phyloP scores from a whole-genome alignment of 2,329 filamentous ascomycete genomes.

The Podosphaera fusca region DNA sequence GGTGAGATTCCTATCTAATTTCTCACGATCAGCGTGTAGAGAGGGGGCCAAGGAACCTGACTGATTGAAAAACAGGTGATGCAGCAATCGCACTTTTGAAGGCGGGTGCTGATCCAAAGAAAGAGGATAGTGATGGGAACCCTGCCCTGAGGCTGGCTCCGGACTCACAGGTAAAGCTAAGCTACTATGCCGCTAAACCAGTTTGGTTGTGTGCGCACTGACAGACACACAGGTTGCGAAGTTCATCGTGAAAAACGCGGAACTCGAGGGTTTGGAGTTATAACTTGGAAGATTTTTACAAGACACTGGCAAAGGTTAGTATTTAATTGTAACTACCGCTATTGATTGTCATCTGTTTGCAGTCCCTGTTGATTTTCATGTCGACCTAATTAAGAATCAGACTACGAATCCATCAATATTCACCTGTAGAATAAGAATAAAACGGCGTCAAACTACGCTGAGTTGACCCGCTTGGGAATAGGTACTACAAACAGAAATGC shows the following conservation, averaged over 20 bases:
- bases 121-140: constrained; percentile 47
- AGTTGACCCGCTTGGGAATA: not conserved
- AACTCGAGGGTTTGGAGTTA: not conserved
- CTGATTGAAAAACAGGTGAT: constrained; percentile 28
- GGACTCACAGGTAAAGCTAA: constrained; percentile 45
- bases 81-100: constrained; percentile 64
- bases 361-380: no score
- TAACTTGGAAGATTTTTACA: not conserved
- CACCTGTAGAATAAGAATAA: not conserved
- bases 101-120: constrained; percentile 61
- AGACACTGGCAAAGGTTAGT: no score
- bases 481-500: not conserved
- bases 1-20: constrained; percentile 21
- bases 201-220: not conserved
- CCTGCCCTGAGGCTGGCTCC: constrained; percentile 65
- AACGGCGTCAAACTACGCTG: not conserved
- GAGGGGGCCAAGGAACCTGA: not conserved
- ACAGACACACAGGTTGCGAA: not conserved
- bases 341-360: no score
- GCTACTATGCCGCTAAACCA: constrained; percentile 4
- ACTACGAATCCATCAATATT: no score
- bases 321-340: no score
- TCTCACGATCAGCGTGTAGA: not conserved
- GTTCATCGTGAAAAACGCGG: not conserved
- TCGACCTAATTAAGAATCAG: no score